Conservation (phyloP, 352 stramenopile genomes). For the Pythium coloratum region DNA sequence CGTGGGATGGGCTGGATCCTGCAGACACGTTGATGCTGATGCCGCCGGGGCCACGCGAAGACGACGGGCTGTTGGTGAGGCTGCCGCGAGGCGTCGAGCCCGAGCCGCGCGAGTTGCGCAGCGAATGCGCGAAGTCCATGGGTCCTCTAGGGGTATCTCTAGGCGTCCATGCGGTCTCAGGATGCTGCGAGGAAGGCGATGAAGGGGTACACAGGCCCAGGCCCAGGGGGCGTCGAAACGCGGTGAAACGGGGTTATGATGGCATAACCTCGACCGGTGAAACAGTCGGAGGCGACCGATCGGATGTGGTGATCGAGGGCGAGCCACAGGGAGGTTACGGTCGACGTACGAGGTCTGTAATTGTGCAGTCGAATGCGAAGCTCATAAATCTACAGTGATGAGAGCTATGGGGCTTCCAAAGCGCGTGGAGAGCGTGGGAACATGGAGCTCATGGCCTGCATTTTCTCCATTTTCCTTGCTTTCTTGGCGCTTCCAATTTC, state of each 20-base stretch:
- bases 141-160: neutral
- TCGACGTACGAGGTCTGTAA: no score
- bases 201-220: neutral
- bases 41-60: slow-evolving; percentile 23
- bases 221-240: neutral
- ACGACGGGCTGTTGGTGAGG: slow-evolving; percentile 21
- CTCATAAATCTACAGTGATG: no score
- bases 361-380: no score
- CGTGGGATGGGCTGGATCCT: slow-evolving; percentile 32
- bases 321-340: neutral
- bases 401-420: no score
- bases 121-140: slow-evolving; percentile 41
- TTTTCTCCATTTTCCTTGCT: neutral
- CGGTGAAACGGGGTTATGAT: neutral
- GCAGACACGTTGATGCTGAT: slow-evolving; percentile 51
- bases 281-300: slow-evolving; percentile 3
- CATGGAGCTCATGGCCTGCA: neutral
- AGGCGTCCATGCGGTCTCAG: neutral
- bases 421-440: neutral
- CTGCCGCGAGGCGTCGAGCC: slow-evolving; percentile 28
- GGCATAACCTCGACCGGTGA: slow-evolving; percentile 2
- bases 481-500: neutral
- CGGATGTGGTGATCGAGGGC: neutral
- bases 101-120: slow-evolving; percentile 32
- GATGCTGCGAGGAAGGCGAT: neutral